phyloP scores from a whole-genome alignment of 2,329 filamentous ascomycete genomes.

The Penicillium sclerotiorum region DNA sequence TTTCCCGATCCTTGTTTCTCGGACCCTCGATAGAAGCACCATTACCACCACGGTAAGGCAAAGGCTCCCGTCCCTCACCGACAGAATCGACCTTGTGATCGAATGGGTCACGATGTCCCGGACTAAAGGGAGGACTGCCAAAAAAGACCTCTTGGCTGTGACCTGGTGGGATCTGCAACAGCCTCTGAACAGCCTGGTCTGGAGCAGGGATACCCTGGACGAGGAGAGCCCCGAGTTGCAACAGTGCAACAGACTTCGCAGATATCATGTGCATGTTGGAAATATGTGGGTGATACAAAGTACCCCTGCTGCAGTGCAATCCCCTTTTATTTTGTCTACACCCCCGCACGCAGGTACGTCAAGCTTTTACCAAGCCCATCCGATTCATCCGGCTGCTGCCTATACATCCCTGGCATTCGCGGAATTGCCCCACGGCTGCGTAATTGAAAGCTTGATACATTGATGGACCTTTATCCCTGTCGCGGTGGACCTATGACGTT shows the following conservation, averaged over 20 bases:
- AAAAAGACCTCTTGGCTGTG: constrained; percentile 8
- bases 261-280: not conserved
- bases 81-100: constrained; percentile 65
- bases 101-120: constrained; percentile 62
- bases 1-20: constrained; percentile 67
- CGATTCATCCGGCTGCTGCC: constrained; percentile 1
- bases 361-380: not conserved
- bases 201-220: not conserved
- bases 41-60: constrained; percentile 65
- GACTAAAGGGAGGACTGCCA: constrained; percentile 57
- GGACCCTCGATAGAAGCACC: constrained; percentile 70
- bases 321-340: not conserved
- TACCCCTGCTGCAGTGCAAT: not conserved
- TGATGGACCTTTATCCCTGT: not conserved
- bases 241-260: not conserved
- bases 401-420: not conserved
- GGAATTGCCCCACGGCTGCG: not conserved
- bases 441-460: not conserved
- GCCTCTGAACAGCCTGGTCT: constrained; percentile 4
- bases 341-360: not conserved
- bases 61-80: constrained; percentile 63
- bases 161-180: constrained; percentile 4
- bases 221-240: not conserved
- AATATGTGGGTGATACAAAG: not conserved
- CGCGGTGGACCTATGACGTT: not conserved